A percentile compares a stretch with the other conserved stretches of the same genome.
phyloP scores from a whole-genome alignment of 768 basidiomycete species.

The Tulasnella sp. region DNA sequence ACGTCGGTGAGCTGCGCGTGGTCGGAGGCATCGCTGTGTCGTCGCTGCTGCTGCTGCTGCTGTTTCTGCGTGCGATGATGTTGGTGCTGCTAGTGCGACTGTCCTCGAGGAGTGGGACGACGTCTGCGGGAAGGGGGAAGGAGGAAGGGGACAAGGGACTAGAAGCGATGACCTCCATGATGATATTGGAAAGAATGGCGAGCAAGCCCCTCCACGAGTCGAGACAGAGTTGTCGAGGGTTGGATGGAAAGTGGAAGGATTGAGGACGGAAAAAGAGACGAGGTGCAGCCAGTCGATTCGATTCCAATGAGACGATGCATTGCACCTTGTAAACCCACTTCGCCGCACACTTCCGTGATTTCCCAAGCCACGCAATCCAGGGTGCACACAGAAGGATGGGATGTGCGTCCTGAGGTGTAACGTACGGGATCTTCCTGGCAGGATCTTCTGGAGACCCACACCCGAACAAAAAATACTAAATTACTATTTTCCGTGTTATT shows the following conservation, averaged over 20 bases:
- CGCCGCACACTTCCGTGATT: conserved; percentile 7
- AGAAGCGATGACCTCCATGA: neutral
- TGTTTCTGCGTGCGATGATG: neutral
- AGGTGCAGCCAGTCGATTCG: neutral
- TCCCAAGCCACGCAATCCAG: conserved; percentile 3
- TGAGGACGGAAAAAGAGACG: neutral
- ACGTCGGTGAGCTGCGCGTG: conserved; percentile 2
- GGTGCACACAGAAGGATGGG: neutral
- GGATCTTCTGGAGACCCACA: too few species aligned
- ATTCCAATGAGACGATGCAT: neutral
- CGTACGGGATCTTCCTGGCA: neutral
- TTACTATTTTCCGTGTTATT: neutral
- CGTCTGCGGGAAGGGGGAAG: neutral
- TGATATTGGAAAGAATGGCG: neutral
- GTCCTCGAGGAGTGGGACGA: neutral
- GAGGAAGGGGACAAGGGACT: neutral
- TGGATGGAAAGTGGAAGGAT: neutral
- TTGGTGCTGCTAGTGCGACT: neutral
- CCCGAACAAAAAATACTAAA: neutral
- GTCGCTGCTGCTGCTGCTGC: neutral
- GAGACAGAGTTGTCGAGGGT: neutral
- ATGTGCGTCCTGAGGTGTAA: neutral
- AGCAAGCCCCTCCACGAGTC: neutral
- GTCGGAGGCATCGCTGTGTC: neutral
- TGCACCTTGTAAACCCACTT: conserved; percentile 1